Conservation (phyloP, 1,139 yeast genomes). For the Nadsonia starkeyi-henricii region DNA sequence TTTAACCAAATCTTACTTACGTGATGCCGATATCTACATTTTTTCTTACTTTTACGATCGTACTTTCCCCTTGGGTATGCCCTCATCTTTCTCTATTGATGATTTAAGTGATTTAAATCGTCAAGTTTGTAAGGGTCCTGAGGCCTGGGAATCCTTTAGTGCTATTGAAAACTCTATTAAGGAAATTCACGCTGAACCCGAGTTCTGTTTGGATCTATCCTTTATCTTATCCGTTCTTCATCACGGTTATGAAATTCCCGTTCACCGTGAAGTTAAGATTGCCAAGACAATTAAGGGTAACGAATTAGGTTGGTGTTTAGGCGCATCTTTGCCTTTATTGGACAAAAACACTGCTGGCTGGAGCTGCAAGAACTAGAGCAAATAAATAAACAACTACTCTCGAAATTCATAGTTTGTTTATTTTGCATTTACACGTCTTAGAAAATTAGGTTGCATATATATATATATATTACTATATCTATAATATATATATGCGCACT, state of each 20-base stretch:
- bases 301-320: constrained; percentile 97
- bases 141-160: constrained; percentile 48
- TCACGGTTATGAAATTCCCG: constrained; percentile 91
- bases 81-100: constrained; percentile 67
- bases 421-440: too few species aligned
- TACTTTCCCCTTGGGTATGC: constrained; percentile 89
- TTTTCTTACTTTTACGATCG: constrained; percentile 93
- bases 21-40: constrained; percentile 61
- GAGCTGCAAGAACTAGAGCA: constrained; percentile 35
- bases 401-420: too few species aligned
- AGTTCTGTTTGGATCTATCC: constrained; percentile 86
- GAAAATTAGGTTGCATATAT: too few species aligned
- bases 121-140: constrained; percentile 73
- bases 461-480: too few species aligned
- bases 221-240: constrained; percentile 83
- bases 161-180: constrained; percentile 52
- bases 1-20: constrained; percentile 56
- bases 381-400: neutral
- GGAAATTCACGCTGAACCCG: constrained; percentile 62
- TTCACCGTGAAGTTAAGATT: constrained; percentile 75
- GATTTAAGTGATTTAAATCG: constrained; percentile 74
- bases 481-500: too few species aligned
- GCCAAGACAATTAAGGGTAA: constrained; percentile 79
- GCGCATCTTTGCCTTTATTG: constrained; percentile 85
- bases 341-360: constrained; percentile 49